These are phyloP conservation scores for Magnaporthiopsis rhizophila DNA, from an alignment of 2,329 filamentous ascomycete genomes.

Conservation along the genomic window DNA sequence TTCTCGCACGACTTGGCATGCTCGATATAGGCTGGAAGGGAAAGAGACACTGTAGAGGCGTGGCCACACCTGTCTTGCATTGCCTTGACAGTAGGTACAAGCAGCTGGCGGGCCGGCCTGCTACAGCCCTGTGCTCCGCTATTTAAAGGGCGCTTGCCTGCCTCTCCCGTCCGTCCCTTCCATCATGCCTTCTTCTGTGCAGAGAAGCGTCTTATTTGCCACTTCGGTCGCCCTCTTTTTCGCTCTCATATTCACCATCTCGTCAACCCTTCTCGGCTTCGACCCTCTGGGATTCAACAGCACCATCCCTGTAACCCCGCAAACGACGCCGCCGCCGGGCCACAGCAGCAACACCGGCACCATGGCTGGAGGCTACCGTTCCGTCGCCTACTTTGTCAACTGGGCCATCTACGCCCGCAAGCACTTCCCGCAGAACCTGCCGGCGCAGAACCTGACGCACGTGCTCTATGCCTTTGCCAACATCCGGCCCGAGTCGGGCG, in stretches of 20 bases:
- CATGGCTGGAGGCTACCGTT: conserved; percentile 47
- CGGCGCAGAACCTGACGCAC: conserved; percentile 75
- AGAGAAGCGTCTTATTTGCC: background rate
- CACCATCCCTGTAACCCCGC: background rate
- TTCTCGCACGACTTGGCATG: background rate
- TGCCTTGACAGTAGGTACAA: background rate
- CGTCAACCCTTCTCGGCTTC: background rate
- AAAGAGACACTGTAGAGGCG: background rate
- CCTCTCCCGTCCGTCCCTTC: background rate
- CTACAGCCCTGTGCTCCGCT: background rate
- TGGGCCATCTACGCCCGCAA: conserved; percentile 85
- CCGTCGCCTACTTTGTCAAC: conserved; percentile 68
- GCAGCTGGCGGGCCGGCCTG: background rate
- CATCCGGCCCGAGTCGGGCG: conserved; percentile 67
- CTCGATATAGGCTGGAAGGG: background rate
- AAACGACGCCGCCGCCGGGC: background rate
- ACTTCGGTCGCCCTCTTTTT: background rate
- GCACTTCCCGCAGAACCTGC: conserved; percentile 77
- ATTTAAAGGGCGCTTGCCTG: background rate
- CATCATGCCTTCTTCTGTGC: background rate
- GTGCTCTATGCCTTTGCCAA: conserved; percentile 90
- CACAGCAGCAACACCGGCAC: background rate
- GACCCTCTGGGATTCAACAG: background rate
- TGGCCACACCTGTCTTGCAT: background rate
- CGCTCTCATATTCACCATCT: background rate